A percentile compares a stretch with the other conserved stretches of the same genome.
These are phyloP conservation scores for Prunus mira DNA, from an alignment of 306 rosid genomes.

Conservation along the genomic window DNA sequence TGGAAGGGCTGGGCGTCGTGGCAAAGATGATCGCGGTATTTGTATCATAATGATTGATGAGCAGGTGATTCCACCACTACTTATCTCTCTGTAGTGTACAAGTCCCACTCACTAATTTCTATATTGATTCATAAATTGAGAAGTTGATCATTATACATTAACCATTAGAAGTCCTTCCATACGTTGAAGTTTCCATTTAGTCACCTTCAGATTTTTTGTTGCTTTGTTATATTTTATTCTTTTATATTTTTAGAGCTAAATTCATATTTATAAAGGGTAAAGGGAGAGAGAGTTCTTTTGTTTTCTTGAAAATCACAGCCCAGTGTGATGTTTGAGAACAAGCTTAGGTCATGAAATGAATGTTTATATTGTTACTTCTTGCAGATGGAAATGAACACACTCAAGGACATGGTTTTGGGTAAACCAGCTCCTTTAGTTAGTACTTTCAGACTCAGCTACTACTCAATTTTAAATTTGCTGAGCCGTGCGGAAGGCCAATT, in stretches of 20 bases:
- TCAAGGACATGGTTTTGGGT: conserved; percentile 94
- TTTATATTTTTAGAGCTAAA: neutral
- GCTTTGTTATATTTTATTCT: neutral
- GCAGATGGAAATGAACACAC: conserved; percentile 95
- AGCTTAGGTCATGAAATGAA: conserved; percentile 12
- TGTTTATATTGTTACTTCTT: conserved; percentile 19
- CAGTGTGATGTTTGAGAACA: conserved; percentile 17
- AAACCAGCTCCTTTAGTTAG: conserved; percentile 97
- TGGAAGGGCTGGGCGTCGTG: conserved; percentile 99
- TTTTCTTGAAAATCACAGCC: neutral
- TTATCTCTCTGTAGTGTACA: neutral
- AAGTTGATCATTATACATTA: neutral
- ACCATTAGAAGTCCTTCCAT: neutral
- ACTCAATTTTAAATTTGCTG: conserved; percentile 94
- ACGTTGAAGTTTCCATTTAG: neutral
- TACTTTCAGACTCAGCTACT: conserved; percentile 97
- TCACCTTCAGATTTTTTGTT: neutral
- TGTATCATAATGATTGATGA: conserved; percentile 97
- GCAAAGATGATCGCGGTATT: conserved; percentile 96
- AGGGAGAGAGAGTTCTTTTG: neutral
- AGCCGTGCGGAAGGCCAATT: conserved; percentile 99
- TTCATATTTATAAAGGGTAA: neutral
- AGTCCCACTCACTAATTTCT: conserved; percentile 4
- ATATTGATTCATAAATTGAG: neutral
- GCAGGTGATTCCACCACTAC: conserved; percentile 52